Base-by-base conservation (phyloP, 371 early-diverging fungal species). In the Rhizopus sp. region DNA sequence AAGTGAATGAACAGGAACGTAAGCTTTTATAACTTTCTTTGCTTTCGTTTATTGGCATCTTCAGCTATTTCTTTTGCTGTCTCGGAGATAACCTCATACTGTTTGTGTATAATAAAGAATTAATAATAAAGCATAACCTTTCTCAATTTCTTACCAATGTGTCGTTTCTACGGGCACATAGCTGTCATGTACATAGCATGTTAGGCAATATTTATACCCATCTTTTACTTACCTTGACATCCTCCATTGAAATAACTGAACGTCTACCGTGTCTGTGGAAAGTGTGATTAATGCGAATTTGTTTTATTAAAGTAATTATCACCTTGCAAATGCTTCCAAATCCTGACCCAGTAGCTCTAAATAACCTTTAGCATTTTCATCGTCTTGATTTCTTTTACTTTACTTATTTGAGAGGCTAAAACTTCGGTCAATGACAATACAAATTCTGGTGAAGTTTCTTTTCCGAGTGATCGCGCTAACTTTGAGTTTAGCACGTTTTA, bases 111-210 rank as follows among this genome's bases (percentile, higher is more conserved):
- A 23, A 23, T 23, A 23, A 23, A 42, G 15, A 47, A 6, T 16
- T 37, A 10, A 33, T 2, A 46, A 12, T 3, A 10, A n/a, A n/a
- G 32, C n/a, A 7, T 30, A 7, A 29, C 23, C 30, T 7, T 35
- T 40, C 13, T 13, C 31, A 34, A 9, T 30, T 32, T 30, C 9
- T 57, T 66, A 66, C 66, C 59, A 66, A 15, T 17, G 54, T 53
- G 3, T 66, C 62, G 38, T 66, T 66, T 51, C 62, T 53, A 51
- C 66, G 38, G 41, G 66, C 58, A 46, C 66, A 66, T n/a, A 66
- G 32, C 66, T 65, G 46, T 9, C 15, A n/a, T 8, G 10, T 6
- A 29, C 8, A 12, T 1, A 33, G 10, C 33, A 49, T 35, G 15
- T 55, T 16, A 16, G 7, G 32, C 9, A 23, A 7, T 16, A 10